A percentile compares a stretch with the other conserved stretches of the same genome.
Conservation (phyloP, 345 rosid genomes). For the Melaleuca alternifolia region DNA sequence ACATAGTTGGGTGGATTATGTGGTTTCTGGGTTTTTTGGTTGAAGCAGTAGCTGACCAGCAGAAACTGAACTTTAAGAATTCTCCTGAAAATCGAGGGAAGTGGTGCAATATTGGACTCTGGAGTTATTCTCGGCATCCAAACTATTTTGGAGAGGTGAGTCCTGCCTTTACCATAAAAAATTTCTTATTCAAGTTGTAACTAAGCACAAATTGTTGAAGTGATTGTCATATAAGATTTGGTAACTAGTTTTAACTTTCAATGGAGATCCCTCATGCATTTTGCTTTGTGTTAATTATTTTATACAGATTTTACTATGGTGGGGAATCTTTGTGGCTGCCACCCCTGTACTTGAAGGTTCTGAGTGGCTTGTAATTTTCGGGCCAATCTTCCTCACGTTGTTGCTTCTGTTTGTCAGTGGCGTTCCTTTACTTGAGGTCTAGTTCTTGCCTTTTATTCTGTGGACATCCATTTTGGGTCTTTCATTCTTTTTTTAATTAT, state of each 20-base stretch:
- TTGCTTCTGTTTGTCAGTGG: slow-evolving; percentile 86
- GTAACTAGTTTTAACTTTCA: neutral
- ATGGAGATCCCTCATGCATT: neutral
- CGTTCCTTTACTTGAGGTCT: slow-evolving; percentile 90
- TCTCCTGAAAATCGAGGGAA: slow-evolving; percentile 68
- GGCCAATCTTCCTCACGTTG: slow-evolving; percentile 75
- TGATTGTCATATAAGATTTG: neutral
- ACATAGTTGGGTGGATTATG: slow-evolving; percentile 81
- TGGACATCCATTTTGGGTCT: neutral
- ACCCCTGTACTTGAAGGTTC: slow-evolving; percentile 61
- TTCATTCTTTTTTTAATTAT: neutral
- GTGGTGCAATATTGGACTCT: slow-evolving; percentile 78
- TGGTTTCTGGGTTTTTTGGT: slow-evolving; percentile 48
- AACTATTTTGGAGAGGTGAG: slow-evolving; percentile 95
- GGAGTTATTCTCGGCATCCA: slow-evolving; percentile 86
- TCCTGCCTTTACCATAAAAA: neutral
- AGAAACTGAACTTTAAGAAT: slow-evolving; percentile 71
- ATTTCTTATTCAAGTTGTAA: neutral
- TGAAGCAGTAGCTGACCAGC: slow-evolving; percentile 86
- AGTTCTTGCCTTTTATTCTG: neutral
- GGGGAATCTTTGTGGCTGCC: slow-evolving; percentile 82
- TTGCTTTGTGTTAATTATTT: neutral
- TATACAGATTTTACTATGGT: slow-evolving; percentile 72
- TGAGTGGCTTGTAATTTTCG: slow-evolving; percentile 77
- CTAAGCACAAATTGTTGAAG: neutral